Conservation (phyloP, 345 rosid genomes). For the Cardamine chenopodiifolia region DNA sequence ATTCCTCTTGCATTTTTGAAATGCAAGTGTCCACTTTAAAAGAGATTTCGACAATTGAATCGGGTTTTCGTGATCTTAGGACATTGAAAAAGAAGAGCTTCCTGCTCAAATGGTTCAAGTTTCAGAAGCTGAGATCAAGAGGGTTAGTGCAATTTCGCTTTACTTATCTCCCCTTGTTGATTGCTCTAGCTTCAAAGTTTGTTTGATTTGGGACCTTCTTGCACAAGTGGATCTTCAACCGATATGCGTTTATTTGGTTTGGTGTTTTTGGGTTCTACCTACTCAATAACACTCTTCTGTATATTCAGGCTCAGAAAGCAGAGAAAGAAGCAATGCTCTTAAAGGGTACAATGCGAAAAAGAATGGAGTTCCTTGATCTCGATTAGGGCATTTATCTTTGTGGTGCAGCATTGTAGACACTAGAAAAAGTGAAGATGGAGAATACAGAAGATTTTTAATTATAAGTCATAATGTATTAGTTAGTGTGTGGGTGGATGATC, state of each 20-base stretch:
- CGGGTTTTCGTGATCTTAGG: constrained; percentile 42
- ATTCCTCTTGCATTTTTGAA: constrained; percentile 25
- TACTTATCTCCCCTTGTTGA: neutral
- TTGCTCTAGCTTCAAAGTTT: constrained; percentile 2
- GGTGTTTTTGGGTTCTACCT: constrained; percentile 9
- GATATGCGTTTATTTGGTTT: neutral
- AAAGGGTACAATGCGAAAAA: constrained; percentile 64
- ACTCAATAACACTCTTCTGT: constrained; percentile 12
- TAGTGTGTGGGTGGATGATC: constrained; percentile 15
- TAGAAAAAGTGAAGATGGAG: constrained; percentile 18
- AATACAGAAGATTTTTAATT: neutral
- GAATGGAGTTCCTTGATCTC: constrained; percentile 73
- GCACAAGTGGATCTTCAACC: neutral
- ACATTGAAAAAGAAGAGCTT: constrained; percentile 69
- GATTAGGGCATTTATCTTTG: constrained; percentile 39
- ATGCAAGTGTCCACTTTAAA: constrained; percentile 25
- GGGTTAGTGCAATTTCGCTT: constrained; percentile 41
- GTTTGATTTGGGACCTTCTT: constrained; percentile 12
- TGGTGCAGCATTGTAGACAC: constrained; percentile 19
- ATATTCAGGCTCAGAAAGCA: constrained; percentile 62
- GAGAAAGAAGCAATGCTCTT: constrained; percentile 62
- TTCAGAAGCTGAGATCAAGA: constrained; percentile 56
- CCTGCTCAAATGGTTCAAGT: constrained; percentile 64
- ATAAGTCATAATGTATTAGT: neutral
- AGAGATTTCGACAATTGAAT: neutral